These are phyloP conservation scores for Cercospora sojina DNA, from an alignment of 2,329 filamentous ascomycete genomes.

Conservation along the genomic window DNA sequence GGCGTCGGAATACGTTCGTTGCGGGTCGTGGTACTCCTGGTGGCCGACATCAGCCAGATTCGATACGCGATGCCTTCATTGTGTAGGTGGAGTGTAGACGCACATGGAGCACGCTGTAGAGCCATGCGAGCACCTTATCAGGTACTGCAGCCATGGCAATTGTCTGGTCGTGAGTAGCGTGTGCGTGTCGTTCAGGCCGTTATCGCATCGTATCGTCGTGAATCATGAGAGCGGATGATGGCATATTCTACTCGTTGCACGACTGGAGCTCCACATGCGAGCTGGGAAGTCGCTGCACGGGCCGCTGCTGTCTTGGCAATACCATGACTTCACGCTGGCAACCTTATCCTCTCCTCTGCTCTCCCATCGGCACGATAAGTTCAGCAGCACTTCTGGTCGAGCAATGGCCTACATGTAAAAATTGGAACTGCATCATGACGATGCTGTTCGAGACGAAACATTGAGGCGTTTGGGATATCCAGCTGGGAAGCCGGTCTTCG, in stretches of 20 bases:
- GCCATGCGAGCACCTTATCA: constrained; percentile 90
- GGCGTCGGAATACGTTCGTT: constrained; percentile 88
- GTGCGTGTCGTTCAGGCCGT: neutral
- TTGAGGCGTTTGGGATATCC: neutral
- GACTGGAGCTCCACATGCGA: neutral
- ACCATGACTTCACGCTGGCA: neutral
- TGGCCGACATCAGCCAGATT: constrained; percentile 29
- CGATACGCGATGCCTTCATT: neutral
- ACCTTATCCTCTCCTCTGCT: neutral
- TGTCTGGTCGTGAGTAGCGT: neutral
- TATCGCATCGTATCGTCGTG: constrained; percentile 11
- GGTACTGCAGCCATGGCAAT: constrained; percentile 60
- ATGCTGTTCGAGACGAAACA: neutral
- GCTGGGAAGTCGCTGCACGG: neutral
- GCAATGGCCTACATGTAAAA: neutral
- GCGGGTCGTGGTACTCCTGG: constrained; percentile 91
- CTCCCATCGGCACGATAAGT: neutral
- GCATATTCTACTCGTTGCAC: neutral
- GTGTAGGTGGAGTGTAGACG: constrained; percentile 42
- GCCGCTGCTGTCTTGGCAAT: neutral
- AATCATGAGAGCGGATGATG: constrained; percentile 5
- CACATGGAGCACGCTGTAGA: constrained; percentile 74
- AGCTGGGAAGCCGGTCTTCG: neutral
- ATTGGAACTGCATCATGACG: neutral
- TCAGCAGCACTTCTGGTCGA: neutral